phyloP scores from a whole-genome alignment of 345 rosid species.

The Barbarea vulgaris region DNA sequence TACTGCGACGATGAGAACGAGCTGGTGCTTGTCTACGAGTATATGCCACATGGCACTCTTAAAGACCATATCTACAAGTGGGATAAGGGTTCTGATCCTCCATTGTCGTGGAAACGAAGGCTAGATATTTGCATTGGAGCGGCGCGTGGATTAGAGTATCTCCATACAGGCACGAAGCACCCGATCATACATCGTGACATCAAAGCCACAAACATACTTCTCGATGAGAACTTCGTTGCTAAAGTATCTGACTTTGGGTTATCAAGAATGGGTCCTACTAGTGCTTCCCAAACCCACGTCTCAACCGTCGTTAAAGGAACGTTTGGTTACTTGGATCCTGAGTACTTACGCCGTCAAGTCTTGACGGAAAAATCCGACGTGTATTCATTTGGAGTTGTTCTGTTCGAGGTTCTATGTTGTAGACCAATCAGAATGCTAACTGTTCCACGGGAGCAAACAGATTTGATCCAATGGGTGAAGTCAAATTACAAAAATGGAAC shows the following conservation, averaged over 20 bases:
- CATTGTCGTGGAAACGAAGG: constrained; percentile 43
- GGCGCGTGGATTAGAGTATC: constrained; percentile 42
- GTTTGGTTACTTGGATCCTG: constrained; percentile 64
- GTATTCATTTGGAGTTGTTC: constrained; percentile 68
- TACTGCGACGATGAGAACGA: constrained; percentile 42
- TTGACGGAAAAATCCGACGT: constrained; percentile 72
- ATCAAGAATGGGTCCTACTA: constrained; percentile 47
- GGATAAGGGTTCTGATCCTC: constrained; percentile 24
- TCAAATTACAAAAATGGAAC: constrained; percentile 32
- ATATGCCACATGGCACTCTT: constrained; percentile 46
- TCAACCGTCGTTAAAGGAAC: constrained; percentile 61
- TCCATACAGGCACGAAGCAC: constrained; percentile 45
- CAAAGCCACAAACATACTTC: constrained; percentile 55
- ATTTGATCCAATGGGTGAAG: constrained; percentile 50
- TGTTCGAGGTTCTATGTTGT: constrained; percentile 58
- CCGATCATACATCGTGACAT: constrained; percentile 56
- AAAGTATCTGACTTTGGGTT: constrained; percentile 65
- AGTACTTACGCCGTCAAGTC: constrained; percentile 54
- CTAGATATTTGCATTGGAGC: constrained; percentile 49
- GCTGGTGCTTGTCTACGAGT: constrained; percentile 50
- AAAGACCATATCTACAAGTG: constrained; percentile 42
- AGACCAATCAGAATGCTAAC: constrained; percentile 42
- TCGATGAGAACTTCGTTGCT: constrained; percentile 58
- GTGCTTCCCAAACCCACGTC: constrained; percentile 47
- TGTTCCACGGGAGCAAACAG: constrained; percentile 38